phyloP scores from a whole-genome alignment of 108 stramenopile species.

The Ochromonas danica region DNA sequence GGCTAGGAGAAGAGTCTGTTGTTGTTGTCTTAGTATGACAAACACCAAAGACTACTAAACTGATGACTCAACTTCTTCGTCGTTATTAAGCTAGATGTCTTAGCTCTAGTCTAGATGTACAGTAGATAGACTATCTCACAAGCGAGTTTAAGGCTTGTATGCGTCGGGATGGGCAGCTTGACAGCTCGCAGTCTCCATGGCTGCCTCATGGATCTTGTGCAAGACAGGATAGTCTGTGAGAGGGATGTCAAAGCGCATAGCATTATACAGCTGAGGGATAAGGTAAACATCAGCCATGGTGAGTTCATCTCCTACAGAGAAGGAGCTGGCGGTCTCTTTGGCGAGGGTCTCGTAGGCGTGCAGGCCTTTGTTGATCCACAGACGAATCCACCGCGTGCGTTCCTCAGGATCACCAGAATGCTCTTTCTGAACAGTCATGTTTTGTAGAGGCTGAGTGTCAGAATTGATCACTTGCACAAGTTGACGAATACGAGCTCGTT shows the following conservation, averaged over 20 bases:
- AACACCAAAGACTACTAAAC: too few relatives aligned
- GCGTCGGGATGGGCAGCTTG: conserved; percentile 39
- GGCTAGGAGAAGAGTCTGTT: too few relatives aligned
- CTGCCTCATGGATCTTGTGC: neutral
- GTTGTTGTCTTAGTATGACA: too few relatives aligned
- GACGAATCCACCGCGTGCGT: conserved; percentile 38
- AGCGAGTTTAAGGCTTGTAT: too few relatives aligned
- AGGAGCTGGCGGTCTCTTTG: conserved; percentile 35
- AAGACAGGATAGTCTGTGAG: conserved; percentile 33
- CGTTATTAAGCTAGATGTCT: too few relatives aligned
- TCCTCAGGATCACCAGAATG: conserved; percentile 48
- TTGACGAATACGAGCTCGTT: conserved; percentile 57
- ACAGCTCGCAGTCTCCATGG: conserved; percentile 18
- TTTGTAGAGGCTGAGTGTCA: conserved; percentile 71
- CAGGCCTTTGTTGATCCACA: conserved; percentile 61
- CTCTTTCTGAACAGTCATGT: conserved; percentile 43
- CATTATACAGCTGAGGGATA: conserved; percentile 51
- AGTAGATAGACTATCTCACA: too few relatives aligned
- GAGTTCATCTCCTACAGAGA: conserved; percentile 61
- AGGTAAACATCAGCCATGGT: conserved; percentile 67
- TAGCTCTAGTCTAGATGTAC: too few relatives aligned
- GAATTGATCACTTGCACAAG: conserved; percentile 68
- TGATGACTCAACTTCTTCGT: too few relatives aligned
- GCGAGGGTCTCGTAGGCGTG: conserved; percentile 57
- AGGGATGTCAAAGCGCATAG: conserved; percentile 39